These are phyloP conservation scores for Phaffomyces opuntiae DNA, from an alignment of 805 yeast species.

Conservation along the genomic window DNA sequence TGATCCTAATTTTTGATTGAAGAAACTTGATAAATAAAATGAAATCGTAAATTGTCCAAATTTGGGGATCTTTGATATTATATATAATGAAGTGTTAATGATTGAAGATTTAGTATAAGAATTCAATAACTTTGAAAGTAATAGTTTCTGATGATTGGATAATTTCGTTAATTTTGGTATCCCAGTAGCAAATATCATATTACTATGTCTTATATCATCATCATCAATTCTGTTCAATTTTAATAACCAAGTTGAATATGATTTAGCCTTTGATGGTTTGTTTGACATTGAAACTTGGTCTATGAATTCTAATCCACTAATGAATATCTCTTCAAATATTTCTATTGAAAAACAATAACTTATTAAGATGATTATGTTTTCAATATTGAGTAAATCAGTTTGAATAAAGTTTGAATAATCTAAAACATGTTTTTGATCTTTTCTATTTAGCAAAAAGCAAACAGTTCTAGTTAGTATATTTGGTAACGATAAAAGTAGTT, in stretches of 20 bases:
- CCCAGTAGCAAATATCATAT: background rate
- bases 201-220: background rate
- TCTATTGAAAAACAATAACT: conserved; percentile 4
- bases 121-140: background rate
- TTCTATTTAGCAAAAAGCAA: background rate
- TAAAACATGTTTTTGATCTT: background rate
- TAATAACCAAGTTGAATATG: conserved; percentile 3
- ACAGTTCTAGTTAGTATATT: background rate
- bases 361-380: background rate
- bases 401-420: background rate
- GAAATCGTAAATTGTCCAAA: background rate
- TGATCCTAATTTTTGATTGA: conserved; percentile 10
- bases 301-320: conserved; percentile 9
- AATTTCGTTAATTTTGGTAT: background rate
- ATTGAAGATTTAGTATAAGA: background rate
- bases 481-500: conserved; percentile 4
- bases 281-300: conserved; percentile 6
- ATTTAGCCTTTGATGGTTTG: background rate
- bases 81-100: background rate
- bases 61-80: background rate
- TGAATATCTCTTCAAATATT: conserved; percentile 9
- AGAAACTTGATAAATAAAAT: conserved; percentile 4
- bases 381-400: conserved; percentile 2
- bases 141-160: conserved; percentile 1
- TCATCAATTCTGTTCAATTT: conserved; percentile 1